Base-by-base conservation (phyloP, 2,329 filamentous ascomycete species). In the Lachnum nothofagi region DNA sequence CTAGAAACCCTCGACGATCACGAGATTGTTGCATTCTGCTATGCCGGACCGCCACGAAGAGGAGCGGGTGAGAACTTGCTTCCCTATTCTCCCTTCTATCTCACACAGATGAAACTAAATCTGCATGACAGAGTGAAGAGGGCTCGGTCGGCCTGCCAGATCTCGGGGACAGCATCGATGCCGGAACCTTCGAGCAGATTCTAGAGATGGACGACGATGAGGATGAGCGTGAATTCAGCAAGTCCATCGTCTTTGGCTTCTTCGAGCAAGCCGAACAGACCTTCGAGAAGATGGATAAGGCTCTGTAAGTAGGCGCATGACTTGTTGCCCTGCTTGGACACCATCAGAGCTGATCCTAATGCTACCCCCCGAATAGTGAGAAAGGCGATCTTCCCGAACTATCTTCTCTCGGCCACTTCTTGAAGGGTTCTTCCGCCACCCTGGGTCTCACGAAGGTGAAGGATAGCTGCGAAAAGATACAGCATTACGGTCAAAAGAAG, bases 191-290 rank as follows among this genome's bases (percentile, higher is more conserved):
- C 63, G 83, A 85, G 62, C 93, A 97, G 74, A 97, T 98, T 67
- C 80, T 97, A 55, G 93, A 97, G 70, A 96, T 98, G 91, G 93
- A 98, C 68, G 93, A 97, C 56, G 86, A 88, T 56, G 85, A 88
- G 58, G 80, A 83, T 9, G 86, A 91, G 56, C 79, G 83, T 60
- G 89, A 95, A 42, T 97, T 97, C 75, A 94, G 87, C 71, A 80
- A 77, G 61, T 85, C 86, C 52, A 91, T 98, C 58, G 91, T 97
- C 42, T 85, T 82, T 65, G 88, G 89, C 53, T 98, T 95, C 74
- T 95, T 97, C 60, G 83, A 89, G 16, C 93, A 98, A 72, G 91
- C 90, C 31, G 80, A 90, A 59, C 78, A 80, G 59, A 97, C 91
- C 0, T 96, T 97, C 68, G 71, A 71, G 16, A 82, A 90, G 60